Base-by-base conservation (phyloP, 495 filamentous ascomycete genomes). In the Penicillium roqueforti region DNA sequence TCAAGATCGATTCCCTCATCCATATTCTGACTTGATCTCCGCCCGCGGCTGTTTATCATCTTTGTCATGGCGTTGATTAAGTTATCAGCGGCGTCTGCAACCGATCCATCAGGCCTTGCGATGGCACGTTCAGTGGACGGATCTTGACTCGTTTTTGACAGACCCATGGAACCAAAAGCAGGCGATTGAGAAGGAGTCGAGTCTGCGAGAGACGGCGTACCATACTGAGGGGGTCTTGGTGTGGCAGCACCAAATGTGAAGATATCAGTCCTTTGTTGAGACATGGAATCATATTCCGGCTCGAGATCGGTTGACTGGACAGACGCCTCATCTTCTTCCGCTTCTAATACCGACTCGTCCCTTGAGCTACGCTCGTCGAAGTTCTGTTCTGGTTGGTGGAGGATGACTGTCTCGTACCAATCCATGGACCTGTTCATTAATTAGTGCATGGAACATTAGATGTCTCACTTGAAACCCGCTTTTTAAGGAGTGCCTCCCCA, bases 401-500 rank as follows among this genome's bases (percentile, higher is more conserved):
- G 47, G 6, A 48, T 59, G 19, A 61, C 25, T 16, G 40, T 60
- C 29, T 73, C 68, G 50, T 76, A 74, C 74, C 74, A 76, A 26
- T 70, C 67, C 51, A 67, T 66, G 0, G 74, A 74, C 46, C 73
- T 76, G 34, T 3, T 14, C 6, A 8, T 23, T 1, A 11, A 22
- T 66, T 19, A 70, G 55, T 48, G 39, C 38, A 2, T 3, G 11
- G 9, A n/a, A 13, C 38, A 18, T 50, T 16, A 14, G 7, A 22
- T 9, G 3, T 45, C 13, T 3, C 19, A 26, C 6, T n/a, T 41
- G 1, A 3, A 26, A 59, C 76, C 62, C 70, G 87, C 87, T 65
- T 77, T 49, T 71, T 72, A 44, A 83, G 66, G 20, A 87, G 76
- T 13, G 66, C 57, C 5, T 80, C 75, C 3, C 77, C 60, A 55